Evolutionary conservation across 257 asterid species (phyloP).

Genomic region (Craterostigma plantagineum): DNA sequence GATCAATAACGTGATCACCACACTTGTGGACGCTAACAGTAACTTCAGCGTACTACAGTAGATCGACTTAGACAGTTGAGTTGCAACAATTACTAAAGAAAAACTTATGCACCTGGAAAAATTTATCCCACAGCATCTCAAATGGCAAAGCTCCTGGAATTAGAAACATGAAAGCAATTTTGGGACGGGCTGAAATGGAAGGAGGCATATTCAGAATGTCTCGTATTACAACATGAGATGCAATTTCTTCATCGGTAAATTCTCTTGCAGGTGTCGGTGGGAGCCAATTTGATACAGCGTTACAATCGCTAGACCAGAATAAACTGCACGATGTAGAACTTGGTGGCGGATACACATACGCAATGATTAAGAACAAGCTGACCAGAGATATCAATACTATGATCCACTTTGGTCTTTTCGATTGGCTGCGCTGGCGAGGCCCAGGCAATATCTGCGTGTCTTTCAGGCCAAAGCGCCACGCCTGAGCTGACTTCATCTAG

Average conservation of each 20-base stretch:
- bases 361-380: constrained; percentile 67
- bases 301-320: constrained; percentile 67
- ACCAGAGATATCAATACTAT: constrained; percentile 68
- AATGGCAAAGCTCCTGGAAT: constrained; percentile 95
- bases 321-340: constrained; percentile 71
- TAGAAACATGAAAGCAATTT: constrained; percentile 81
- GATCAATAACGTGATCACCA: background rate
- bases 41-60: no score
- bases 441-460: constrained; percentile 55
- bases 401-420: constrained; percentile 90
- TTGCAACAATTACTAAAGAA: background rate
- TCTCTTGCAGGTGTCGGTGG: constrained; percentile 80
- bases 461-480: constrained; percentile 78
- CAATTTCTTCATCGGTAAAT: constrained; percentile 66
- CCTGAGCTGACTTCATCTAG: constrained; percentile 66
- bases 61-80: no score
- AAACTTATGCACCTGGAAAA: constrained; percentile 55
- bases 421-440: constrained; percentile 71
- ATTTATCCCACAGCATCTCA: constrained; percentile 94
- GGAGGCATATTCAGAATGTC: constrained; percentile 57
- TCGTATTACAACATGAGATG: constrained; percentile 71
- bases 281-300: constrained; percentile 54
- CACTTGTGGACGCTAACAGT: no score
- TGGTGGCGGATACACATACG: constrained; percentile 79
- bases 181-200: constrained; percentile 27